Base-by-base conservation (phyloP, 768 basidiomycete genomes). In the Polyporus arcularius region DNA sequence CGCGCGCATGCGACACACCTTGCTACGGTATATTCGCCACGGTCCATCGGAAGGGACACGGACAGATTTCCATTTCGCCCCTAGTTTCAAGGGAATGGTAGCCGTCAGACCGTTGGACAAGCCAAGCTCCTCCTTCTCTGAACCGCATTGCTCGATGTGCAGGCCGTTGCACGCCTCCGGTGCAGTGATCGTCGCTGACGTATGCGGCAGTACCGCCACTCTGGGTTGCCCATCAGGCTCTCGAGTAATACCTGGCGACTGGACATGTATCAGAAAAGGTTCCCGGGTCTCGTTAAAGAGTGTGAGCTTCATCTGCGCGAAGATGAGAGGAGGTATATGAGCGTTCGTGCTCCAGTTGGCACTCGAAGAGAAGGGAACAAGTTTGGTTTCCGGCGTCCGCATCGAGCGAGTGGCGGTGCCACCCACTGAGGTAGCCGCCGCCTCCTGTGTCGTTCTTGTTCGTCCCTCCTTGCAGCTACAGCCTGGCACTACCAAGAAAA, bases 21-120 rank as follows among this genome's bases (percentile, higher is more conserved):
- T 77, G 62, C 75, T 78, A 47, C 78, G 74, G 66, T 85, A 90
- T 28, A 89, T 67, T 40, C 76, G 71, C 87, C 87, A 90, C 3
- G 82, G 82, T 65, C 78, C 84, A 43, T 75, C 75, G 11, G 77
- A 73, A 9, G 75, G 73, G 8, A 80, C 71, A 2, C 67, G 48
- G 12, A 87, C 65, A 30, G 71, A 69, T 63, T 79, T 75, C 84
- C 85, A 87, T n/a, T 70, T 75, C 15, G 79, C 75, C 1, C 74
- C 67, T 26, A 65, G 62, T 45, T 59, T 51, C 65, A 71, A 60
- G 32, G 68, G 52, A 4, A 72, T 4, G 5, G 26, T 16, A 14
- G 52, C 35, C 5, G 32, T 41, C 18, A 53, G 18, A 15, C 30
- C 30, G 28, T 31, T 40, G 10, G 26, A 2, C 4, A 26, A 6